Evolutionary conservation across 106 monocot genomes (phyloP).

Genomic region (Posidonia australis): DNA sequence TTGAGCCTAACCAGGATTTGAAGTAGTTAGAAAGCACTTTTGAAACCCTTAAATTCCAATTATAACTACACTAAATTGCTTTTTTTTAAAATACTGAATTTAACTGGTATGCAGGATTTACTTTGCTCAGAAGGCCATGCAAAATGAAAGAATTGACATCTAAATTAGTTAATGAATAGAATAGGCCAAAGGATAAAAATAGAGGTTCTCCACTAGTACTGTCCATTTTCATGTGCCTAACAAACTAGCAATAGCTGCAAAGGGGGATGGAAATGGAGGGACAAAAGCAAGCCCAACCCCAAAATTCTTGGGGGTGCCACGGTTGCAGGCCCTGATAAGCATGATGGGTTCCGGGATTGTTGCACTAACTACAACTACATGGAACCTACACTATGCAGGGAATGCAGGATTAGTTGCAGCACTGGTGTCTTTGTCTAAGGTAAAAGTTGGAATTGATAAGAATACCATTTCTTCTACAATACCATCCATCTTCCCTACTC

Average conservation of each 20-base stretch:
- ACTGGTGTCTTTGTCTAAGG: constrained; percentile 28
- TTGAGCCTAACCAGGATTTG: too few species aligned
- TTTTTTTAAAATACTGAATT: too few species aligned
- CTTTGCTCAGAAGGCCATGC: too few species aligned
- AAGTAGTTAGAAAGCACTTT: too few species aligned
- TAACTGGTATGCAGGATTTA: too few species aligned
- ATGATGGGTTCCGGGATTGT: constrained; percentile 35
- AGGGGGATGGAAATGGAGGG: constrained; percentile 43
- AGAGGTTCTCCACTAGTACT: too few species aligned
- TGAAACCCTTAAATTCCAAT: too few species aligned
- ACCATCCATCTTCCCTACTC: constrained; percentile 22
- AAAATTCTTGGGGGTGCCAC: constrained; percentile 40
- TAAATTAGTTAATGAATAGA: too few species aligned
- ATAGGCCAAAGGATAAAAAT: too few species aligned
- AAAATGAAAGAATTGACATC: too few species aligned
- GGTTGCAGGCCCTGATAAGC: constrained; percentile 41
- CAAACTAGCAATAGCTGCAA: constrained; percentile 36
- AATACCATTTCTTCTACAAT: constrained; percentile 46
- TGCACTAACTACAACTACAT: constrained; percentile 33
- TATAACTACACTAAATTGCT: too few species aligned
- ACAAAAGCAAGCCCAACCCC: constrained; percentile 24
- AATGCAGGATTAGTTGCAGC: constrained; percentile 59
- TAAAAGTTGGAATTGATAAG: constrained; percentile 20
- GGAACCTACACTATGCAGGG: constrained; percentile 41
- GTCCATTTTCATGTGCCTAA: too few species aligned